Conservation (phyloP, 1,284 basidiomycete species). For the Irpex sp. region DNA sequence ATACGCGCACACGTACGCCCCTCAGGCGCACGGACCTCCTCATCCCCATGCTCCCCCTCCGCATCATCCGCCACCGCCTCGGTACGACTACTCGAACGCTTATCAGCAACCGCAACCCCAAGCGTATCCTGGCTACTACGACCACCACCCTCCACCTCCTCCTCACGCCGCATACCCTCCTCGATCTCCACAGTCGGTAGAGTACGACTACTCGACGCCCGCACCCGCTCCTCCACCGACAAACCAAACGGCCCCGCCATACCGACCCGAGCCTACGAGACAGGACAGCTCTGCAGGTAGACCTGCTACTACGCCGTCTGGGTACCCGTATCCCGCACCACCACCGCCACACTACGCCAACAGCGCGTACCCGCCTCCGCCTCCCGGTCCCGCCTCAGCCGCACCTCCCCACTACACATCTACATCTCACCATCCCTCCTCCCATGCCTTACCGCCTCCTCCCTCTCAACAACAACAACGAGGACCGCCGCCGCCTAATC, state of each 20-base stretch:
- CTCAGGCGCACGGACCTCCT: constrained; percentile 15
- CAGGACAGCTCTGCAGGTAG: not conserved
- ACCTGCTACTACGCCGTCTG: not conserved
- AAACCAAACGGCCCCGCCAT: not conserved
- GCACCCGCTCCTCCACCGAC: not conserved
- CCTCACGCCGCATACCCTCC: not conserved
- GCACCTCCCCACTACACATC: constrained; percentile 8
- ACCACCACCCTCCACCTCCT: constrained; percentile 3
- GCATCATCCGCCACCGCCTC: constrained; percentile 10
- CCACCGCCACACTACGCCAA: not conserved
- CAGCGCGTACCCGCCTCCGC: not conserved
- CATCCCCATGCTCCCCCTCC: constrained; percentile 16
- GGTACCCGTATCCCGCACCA: not conserved
- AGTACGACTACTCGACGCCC: not conserved
- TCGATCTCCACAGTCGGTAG: not conserved
- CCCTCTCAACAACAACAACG: not conserved
- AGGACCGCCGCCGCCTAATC: constrained; percentile 6
- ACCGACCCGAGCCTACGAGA: not conserved
- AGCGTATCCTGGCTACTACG: constrained; percentile 6
- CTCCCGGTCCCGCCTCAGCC: not conserved
- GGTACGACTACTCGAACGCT: constrained; percentile 6
- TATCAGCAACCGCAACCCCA: constrained; percentile 8
- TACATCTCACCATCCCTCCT: constrained; percentile 14
- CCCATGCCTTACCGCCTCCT: constrained; percentile 3
- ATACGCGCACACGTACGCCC: constrained; percentile 21